Base-by-base conservation (phyloP, 2,329 filamentous ascomycete genomes). In the Monosporascus ibericus region DNA sequence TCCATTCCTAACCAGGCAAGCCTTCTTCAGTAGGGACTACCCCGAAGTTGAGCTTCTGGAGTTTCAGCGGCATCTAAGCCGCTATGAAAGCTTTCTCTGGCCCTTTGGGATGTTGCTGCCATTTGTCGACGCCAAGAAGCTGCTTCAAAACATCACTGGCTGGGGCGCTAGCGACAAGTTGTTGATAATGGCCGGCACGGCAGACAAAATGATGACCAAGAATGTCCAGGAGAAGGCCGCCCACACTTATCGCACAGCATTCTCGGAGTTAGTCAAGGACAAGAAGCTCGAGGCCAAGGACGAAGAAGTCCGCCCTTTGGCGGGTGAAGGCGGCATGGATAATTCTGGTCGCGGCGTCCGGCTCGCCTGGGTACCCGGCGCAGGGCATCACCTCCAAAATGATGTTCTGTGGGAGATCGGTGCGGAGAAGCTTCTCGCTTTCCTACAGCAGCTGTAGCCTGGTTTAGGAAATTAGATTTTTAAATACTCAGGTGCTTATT, bases 51-150 rank as follows among this genome's bases (percentile, higher is more conserved):
- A 72, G 5, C 69, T 80, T 2, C 48, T 63, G 3, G 63, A 67
- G 2, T 75, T 82, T 49, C 72, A 75, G 57, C 58, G 60, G 1
- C 68, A 70, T 3, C 67, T 77, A 52, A 70, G 70, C 25, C 68
- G 71, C 3, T 83, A 79, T 55, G 78, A 82, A 59, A 76, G 72
- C 55, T 77, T 78, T 60, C 58, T 72, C 34, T 82, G 78, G 79
- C 73, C 77, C 0, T 52, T 77, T 37, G 74, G 75, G 49, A 76
- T 79, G 67, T 68, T 78, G 53, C 60, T 56, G 34, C 64, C 68
- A 3, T 79, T 80, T 55, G 68, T 73, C 9, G 68, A 71, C 15
- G 68, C 70, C 1, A 53, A 64, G 37, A 70, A 66, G 17, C 64
- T 81, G 2, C 53, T 80, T 2, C 56, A 54, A 7, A 71, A 68